Percentiles rank a stretch among this genome's conserved stretches.
These are phyloP conservation scores for Phaeosphaeriaceae sp. DNA, from an alignment of 2,329 filamentous ascomycete genomes.

Conservation along the genomic window DNA sequence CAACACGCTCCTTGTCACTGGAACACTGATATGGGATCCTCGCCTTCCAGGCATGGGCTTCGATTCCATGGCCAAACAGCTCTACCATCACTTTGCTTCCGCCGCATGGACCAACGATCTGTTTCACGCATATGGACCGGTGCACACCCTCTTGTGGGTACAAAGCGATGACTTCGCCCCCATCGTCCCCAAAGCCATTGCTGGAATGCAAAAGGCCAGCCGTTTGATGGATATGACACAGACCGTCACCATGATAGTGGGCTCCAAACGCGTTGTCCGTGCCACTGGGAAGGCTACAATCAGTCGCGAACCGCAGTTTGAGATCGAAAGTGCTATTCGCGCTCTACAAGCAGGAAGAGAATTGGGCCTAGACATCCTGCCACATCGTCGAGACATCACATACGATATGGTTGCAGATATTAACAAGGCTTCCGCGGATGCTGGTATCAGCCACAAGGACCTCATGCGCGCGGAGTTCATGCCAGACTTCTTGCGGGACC, in stretches of 20 bases:
- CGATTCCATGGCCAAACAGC: conserved; percentile 62
- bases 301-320: conserved; percentile 37
- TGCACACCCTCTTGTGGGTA: conserved; percentile 79
- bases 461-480: conserved; percentile 8
- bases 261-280: conserved; percentile 14
- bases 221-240: conserved; percentile 67
- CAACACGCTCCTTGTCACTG: conserved; percentile 69
- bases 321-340: conserved; percentile 34
- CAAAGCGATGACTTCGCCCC: conserved; percentile 64
- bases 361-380: conserved; percentile 30
- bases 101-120: conserved; percentile 64
- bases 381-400: conserved; percentile 32
- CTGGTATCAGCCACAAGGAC: conserved; percentile 14
- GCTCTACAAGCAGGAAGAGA: conserved; percentile 29
- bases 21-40: conserved; percentile 45
- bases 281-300: conserved; percentile 15
- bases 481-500: too few relatives aligned
- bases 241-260: conserved; percentile 56
- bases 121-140: conserved; percentile 77
- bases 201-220: conserved; percentile 62
- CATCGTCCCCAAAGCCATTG: conserved; percentile 65
- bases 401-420: conserved; percentile 38
- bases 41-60: conserved; percentile 57
- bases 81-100: conserved; percentile 67
- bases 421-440: conserved; percentile 21